Evolutionary conservation across 495 filamentous ascomycete species (phyloP).

Genomic region (Tuber umbilicatum): DNA sequence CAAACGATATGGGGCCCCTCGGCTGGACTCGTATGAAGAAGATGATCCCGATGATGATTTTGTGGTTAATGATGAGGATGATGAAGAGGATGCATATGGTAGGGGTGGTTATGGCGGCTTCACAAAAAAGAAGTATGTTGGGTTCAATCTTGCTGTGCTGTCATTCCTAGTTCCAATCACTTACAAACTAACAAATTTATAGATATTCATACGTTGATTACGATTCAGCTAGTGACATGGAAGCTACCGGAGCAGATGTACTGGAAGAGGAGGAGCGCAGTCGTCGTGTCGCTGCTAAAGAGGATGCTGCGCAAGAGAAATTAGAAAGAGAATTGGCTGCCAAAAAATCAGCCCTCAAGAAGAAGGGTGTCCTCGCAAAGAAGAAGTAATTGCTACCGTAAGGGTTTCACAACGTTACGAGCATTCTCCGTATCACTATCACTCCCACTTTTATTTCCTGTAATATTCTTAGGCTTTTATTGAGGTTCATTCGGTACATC

Average conservation of each 20-base stretch:
- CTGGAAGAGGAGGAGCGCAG: conserved; percentile 54
- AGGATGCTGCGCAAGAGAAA: conserved; percentile 47
- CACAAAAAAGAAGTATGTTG: conserved; percentile 17
- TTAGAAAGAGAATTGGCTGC: conserved; percentile 36
- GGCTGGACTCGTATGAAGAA: conserved; percentile 43
- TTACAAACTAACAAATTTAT: background rate
- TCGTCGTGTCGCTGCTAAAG: conserved; percentile 47
- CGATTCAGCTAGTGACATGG: conserved; percentile 56
- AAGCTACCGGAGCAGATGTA: conserved; percentile 55
- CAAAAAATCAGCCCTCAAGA: conserved; percentile 34
- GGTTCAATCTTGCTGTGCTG: background rate
- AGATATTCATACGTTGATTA: conserved; percentile 44
- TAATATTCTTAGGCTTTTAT: background rate
- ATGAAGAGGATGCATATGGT: conserved; percentile 38
- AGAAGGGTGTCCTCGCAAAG: conserved; percentile 28
- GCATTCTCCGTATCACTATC: background rate
- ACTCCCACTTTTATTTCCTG: background rate
- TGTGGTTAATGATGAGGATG: conserved; percentile 51
- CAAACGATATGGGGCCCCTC: conserved; percentile 16
- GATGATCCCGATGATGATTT: conserved; percentile 55
- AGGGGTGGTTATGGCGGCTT: conserved; percentile 21
- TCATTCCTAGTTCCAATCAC: background rate
- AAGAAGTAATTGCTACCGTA: conserved; percentile 22
- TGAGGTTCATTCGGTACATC: background rate
- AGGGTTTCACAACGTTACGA: background rate